These are phyloP conservation scores for Cicer bijugum DNA, from an alignment of 306 rosid genomes.

Conservation along the genomic window DNA sequence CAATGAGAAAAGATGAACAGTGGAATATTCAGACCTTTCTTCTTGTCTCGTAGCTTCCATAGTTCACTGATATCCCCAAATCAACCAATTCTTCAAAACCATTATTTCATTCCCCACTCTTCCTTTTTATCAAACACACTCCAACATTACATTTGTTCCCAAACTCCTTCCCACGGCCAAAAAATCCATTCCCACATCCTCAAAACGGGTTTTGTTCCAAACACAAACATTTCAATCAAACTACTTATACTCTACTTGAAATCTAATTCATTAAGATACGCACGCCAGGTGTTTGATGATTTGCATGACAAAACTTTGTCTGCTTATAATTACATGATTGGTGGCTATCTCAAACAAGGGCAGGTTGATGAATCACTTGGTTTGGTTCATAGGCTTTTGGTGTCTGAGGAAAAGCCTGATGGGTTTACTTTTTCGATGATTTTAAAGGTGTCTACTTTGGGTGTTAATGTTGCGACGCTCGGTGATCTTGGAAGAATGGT, in stretches of 20 bases:
- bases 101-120: slow-evolving; percentile 42
- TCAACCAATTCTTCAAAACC: slow-evolving; percentile 43
- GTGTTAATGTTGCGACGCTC: slow-evolving; percentile 37
- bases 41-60: slow-evolving; percentile 21
- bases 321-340: slow-evolving; percentile 77
- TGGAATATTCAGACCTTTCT: slow-evolving; percentile 33
- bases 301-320: slow-evolving; percentile 65
- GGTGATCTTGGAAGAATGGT: slow-evolving; percentile 65
- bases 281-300: slow-evolving; percentile 79
- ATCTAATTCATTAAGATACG: slow-evolving; percentile 62
- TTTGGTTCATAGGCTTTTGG: slow-evolving; percentile 57
- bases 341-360: slow-evolving; percentile 69
- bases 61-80: slow-evolving; percentile 1
- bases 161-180: slow-evolving; percentile 66
- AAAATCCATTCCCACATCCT: slow-evolving; percentile 73
- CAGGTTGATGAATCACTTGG: slow-evolving; percentile 57
- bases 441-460: slow-evolving; percentile 69
- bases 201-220: slow-evolving; percentile 79
- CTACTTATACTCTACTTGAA: slow-evolving; percentile 69
- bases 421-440: slow-evolving; percentile 82
- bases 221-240: slow-evolving; percentile 74
- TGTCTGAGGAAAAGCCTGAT: slow-evolving; percentile 70
- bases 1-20: slow-evolving; percentile 38
- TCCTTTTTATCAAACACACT: slow-evolving; percentile 55
- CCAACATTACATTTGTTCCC: slow-evolving; percentile 72